phyloP scores from a whole-genome alignment of 371 early-diverging fungal species.

The Mucor ambiguus region DNA sequence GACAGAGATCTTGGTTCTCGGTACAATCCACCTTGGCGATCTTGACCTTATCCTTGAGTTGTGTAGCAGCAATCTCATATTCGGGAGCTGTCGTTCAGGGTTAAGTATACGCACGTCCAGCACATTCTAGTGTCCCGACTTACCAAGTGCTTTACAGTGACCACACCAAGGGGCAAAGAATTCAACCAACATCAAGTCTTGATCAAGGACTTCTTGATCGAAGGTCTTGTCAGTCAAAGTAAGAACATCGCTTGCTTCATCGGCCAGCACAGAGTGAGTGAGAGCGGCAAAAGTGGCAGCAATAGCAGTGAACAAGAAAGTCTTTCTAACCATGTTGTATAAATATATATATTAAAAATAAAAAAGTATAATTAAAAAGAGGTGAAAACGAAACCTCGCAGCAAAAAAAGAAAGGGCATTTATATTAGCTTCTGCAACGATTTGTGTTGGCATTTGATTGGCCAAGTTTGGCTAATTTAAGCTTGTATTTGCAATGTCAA shows the following conservation, averaged over 20 bases:
- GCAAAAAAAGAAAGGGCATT: neutral
- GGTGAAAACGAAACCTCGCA: slow-evolving; percentile 11
- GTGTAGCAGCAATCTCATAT: slow-evolving; percentile 87
- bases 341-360: too few species aligned
- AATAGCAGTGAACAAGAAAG: slow-evolving; percentile 45
- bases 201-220: slow-evolving; percentile 56
- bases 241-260: slow-evolving; percentile 66
- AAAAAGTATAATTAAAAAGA: slow-evolving; percentile 14
- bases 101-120: neutral
- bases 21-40: slow-evolving; percentile 98
- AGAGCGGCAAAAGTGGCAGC: slow-evolving; percentile 47
- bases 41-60: slow-evolving; percentile 72
- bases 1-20: slow-evolving; percentile 79
- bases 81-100: slow-evolving; percentile 70
- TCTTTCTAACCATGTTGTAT: slow-evolving; percentile 41
- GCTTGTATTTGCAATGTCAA: neutral
- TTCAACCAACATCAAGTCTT: slow-evolving; percentile 85
- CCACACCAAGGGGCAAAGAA: slow-evolving; percentile 97
- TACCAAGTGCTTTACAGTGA: slow-evolving; percentile 88
- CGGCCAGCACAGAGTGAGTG: slow-evolving; percentile 41
- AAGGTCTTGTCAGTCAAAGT: slow-evolving; percentile 72
- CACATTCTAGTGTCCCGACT: neutral
- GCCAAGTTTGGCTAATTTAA: slow-evolving; percentile 1
- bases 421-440: neutral
- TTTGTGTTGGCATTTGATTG: slow-evolving; percentile 25